Conservation (phyloP, 306 rosid species). For the Trifolium pratense region DNA sequence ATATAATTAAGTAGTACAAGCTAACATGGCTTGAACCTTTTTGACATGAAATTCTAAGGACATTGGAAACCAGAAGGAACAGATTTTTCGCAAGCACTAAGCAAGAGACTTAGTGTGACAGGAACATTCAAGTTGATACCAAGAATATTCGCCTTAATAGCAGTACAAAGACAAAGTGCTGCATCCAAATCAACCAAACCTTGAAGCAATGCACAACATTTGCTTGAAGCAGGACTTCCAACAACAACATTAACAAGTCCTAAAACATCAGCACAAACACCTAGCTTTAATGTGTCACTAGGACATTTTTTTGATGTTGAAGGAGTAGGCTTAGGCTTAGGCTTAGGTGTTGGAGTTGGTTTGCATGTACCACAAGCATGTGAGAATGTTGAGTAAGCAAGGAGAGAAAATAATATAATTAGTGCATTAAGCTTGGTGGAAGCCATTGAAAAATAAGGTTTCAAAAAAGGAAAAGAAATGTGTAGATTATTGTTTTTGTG, state of each 20-base stretch:
- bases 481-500: neutral
- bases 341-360: conserved; percentile 22
- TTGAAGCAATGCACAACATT: conserved; percentile 65
- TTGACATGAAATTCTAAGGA: conserved; percentile 29
- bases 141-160: conserved; percentile 74
- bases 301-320: conserved; percentile 49
- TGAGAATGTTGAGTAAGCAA: conserved; percentile 44
- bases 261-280: conserved; percentile 62
- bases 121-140: conserved; percentile 78
- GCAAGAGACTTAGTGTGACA: conserved; percentile 55
- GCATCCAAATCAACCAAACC: conserved; percentile 78
- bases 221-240: conserved; percentile 60
- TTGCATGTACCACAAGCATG: conserved; percentile 54
- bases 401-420: conserved; percentile 55
- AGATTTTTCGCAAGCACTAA: conserved; percentile 73
- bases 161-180: conserved; percentile 85
- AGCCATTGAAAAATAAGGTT: conserved; percentile 42
- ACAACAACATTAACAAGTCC: conserved; percentile 53
- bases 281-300: conserved; percentile 67
- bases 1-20: neutral
- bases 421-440: conserved; percentile 56
- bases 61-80: conserved; percentile 75
- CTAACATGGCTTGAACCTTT: neutral
- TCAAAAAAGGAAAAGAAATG: neutral
- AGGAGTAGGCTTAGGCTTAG: neutral